Evolutionary conservation across 345 rosid genomes (phyloP).

Genomic region (Gossypium anomalum): DNA sequence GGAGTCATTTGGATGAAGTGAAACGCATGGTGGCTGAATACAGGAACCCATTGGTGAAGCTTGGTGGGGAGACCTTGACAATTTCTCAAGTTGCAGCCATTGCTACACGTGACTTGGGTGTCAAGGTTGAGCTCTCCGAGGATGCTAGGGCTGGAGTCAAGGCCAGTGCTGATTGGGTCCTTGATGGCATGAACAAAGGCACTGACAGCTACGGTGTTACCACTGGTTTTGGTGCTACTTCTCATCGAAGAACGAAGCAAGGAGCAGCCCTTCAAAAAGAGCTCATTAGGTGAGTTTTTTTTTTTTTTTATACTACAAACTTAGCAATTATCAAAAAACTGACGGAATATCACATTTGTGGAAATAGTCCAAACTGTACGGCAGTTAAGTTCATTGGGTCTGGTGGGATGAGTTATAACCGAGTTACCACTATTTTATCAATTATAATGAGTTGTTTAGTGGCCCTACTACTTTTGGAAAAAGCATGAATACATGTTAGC

Average conservation of each 20-base stretch:
- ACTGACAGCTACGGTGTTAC: slow-evolving; percentile 79
- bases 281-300: slow-evolving; percentile 55
- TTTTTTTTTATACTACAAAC: too few relatives aligned
- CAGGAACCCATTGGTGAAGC: slow-evolving; percentile 50
- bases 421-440: neutral
- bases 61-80: slow-evolving; percentile 81
- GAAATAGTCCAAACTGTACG: neutral
- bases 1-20: slow-evolving; percentile 90
- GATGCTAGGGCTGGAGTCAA: slow-evolving; percentile 55
- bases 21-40: slow-evolving; percentile 68
- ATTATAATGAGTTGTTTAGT: neutral
- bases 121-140: slow-evolving; percentile 56
- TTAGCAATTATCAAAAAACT: too few relatives aligned
- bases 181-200: slow-evolving; percentile 70
- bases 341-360: too few relatives aligned
- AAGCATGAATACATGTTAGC: neutral
- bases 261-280: slow-evolving; percentile 72
- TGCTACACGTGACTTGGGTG: slow-evolving; percentile 17
- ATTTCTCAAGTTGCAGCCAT: slow-evolving; percentile 76
- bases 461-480: neutral
- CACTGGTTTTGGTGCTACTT: slow-evolving; percentile 76
- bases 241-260: slow-evolving; percentile 65
- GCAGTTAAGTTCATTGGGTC: neutral
- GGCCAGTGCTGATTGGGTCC: slow-evolving; percentile 79
- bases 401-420: neutral